Conservation (phyloP, 176 grass and related monocot genomes). For the Bothriochloa decipiens region DNA sequence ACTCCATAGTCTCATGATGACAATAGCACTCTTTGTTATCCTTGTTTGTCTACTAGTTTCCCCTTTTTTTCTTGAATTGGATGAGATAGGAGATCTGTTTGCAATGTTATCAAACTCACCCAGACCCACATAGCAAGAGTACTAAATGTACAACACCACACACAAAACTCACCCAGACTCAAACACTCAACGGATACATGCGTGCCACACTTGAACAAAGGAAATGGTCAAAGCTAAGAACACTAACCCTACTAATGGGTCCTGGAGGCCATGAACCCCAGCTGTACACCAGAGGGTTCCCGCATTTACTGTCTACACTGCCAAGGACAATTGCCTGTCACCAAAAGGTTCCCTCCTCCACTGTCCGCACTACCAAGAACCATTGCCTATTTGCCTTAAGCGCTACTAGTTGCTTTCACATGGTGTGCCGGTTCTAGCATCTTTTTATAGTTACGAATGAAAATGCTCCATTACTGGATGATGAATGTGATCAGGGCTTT, state of each 20-base stretch:
- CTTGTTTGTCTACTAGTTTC: neutral
- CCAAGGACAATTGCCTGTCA: neutral
- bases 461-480: slow-evolving; percentile 4
- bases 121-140: neutral
- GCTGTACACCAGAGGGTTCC: neutral
- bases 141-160: neutral
- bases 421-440: neutral
- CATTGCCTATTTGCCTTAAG: neutral
- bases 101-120: neutral
- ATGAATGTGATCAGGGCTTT: neutral
- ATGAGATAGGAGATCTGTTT: neutral
- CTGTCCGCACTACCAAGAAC: neutral
- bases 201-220: neutral
- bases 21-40: neutral
- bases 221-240: neutral
- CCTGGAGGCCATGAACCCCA: neutral
- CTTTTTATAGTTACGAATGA: slow-evolving; percentile 1
- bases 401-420: neutral
- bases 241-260: neutral
- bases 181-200: neutral
- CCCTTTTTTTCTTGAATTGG: neutral
- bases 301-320: neutral
- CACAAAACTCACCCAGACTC: neutral
- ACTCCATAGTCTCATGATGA: neutral
- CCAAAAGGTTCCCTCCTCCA: neutral